Conservation (phyloP, 2,329 filamentous ascomycete species). For the Claviceps sp. region DNA sequence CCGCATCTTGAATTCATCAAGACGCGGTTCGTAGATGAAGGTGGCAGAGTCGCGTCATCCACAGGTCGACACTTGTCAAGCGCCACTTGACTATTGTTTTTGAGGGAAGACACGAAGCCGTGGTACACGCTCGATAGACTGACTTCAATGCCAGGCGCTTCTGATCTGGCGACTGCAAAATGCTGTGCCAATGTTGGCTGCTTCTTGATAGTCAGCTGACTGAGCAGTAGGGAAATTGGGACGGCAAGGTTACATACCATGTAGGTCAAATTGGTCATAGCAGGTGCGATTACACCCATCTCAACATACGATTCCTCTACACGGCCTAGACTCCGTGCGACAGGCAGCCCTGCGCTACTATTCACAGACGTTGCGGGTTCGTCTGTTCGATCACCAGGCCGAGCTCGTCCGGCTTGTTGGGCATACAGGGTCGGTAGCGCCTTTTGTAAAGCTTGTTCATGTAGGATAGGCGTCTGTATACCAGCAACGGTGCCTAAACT, state of each 20-base stretch:
- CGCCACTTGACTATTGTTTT: not conserved
- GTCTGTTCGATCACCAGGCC: not conserved
- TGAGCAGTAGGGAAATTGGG: not conserved
- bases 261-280: not conserved
- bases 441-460: conserved; percentile 8
- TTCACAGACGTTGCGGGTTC: not conserved
- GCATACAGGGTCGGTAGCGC: not conserved
- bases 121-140: not conserved
- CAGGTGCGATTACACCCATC: not conserved
- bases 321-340: conserved; percentile 3
- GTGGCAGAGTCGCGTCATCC: not conserved
- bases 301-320: conserved; percentile 8
- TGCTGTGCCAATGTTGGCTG: not conserved
- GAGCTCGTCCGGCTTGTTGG: not conserved
- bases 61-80: not conserved
- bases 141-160: not conserved
- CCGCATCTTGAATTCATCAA: not conserved
- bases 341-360: not conserved
- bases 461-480: not conserved
- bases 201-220: conserved; percentile 1
- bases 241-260: not conserved
- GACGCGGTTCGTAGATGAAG: not conserved
- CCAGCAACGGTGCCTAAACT: conserved; percentile 8
- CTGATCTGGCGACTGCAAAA: not conserved
- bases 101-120: not conserved